phyloP scores from a whole-genome alignment of 2,329 filamentous ascomycete species.

The Sporothrix brasiliensis region DNA sequence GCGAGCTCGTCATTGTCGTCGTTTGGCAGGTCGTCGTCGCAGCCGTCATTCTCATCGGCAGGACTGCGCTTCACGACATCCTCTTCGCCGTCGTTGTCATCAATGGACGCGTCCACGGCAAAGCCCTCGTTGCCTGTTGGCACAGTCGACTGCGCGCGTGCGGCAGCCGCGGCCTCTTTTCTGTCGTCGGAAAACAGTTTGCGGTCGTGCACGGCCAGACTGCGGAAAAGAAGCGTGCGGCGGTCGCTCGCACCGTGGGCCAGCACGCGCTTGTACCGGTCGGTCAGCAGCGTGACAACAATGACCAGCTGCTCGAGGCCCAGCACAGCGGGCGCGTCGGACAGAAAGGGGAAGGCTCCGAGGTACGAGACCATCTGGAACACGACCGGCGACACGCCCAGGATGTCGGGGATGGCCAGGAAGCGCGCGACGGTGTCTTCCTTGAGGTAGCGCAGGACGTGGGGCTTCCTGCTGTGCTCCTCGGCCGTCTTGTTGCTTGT shows the following conservation, averaged over 20 bases:
- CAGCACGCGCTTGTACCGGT: conserved; percentile 67
- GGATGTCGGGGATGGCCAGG: conserved; percentile 71
- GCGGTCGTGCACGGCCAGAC: conserved; percentile 71
- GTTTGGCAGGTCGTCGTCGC: conserved; percentile 38
- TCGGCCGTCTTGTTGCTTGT: background rate
- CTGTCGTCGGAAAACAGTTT: conserved; percentile 46
- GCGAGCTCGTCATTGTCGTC: conserved; percentile 64
- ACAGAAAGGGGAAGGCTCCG: conserved; percentile 72
- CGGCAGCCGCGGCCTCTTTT: conserved; percentile 32
- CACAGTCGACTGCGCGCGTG: conserved; percentile 20
- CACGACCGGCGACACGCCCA: conserved; percentile 67
- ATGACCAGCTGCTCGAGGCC: conserved; percentile 72
- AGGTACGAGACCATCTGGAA: conserved; percentile 73
- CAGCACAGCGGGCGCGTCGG: conserved; percentile 69
- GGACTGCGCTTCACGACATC: conserved; percentile 51
- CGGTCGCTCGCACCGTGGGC: conserved; percentile 60
- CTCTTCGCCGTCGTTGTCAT: conserved; percentile 51
- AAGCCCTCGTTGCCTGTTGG: conserved; percentile 45
- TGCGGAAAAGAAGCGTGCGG: conserved; percentile 68
- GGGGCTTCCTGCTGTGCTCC: background rate
- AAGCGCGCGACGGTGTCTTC: conserved; percentile 72
- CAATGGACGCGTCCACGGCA: conserved; percentile 50
- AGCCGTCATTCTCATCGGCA: conserved; percentile 41
- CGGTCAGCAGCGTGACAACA: conserved; percentile 72
- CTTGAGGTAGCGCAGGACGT: conserved; percentile 65